These are phyloP conservation scores for Ajuga chamaepitys DNA, from an alignment of 257 asterid species.

Conservation along the genomic window DNA sequence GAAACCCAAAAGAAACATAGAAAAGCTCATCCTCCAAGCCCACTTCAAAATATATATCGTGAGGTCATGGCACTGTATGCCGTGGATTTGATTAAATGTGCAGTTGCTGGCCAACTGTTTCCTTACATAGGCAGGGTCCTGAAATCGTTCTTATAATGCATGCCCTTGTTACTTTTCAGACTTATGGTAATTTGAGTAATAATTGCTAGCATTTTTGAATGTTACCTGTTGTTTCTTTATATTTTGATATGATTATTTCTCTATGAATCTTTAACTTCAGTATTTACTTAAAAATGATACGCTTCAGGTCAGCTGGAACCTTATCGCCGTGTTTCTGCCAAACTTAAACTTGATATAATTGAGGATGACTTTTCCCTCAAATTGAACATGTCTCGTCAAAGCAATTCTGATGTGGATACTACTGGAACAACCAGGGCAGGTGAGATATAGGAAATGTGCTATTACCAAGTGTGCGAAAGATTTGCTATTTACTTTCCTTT, in stretches of 20 bases:
- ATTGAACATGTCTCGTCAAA: slow-evolving; percentile 43
- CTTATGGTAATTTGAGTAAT: not conserved
- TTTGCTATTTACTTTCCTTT: slow-evolving; percentile 5
- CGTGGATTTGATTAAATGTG: not conserved
- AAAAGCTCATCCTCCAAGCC: no score
- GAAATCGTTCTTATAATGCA: not conserved
- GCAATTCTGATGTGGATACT: slow-evolving; percentile 49
- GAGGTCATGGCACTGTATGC: not conserved
- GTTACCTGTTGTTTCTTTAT: slow-evolving; percentile 1
- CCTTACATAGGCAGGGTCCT: not conserved
- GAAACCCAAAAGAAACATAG: no score
- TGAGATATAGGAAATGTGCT: slow-evolving; percentile 23
- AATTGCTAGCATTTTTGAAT: not conserved
- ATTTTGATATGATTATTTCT: not conserved
- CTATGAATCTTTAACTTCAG: not conserved
- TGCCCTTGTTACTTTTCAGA: slow-evolving; percentile 2
- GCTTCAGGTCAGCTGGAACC: slow-evolving; percentile 68
- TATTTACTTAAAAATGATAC: slow-evolving; percentile 11
- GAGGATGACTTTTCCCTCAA: slow-evolving; percentile 63
- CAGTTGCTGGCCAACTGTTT: not conserved
- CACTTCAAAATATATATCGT: no score
- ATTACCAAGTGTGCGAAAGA: not conserved
- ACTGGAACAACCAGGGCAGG: slow-evolving; percentile 52
- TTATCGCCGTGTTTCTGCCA: slow-evolving; percentile 61
- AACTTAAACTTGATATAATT: slow-evolving; percentile 65